Evolutionary conservation across 495 filamentous ascomycete genomes (phyloP).

Genomic region (Penicillium diatomitis): DNA sequence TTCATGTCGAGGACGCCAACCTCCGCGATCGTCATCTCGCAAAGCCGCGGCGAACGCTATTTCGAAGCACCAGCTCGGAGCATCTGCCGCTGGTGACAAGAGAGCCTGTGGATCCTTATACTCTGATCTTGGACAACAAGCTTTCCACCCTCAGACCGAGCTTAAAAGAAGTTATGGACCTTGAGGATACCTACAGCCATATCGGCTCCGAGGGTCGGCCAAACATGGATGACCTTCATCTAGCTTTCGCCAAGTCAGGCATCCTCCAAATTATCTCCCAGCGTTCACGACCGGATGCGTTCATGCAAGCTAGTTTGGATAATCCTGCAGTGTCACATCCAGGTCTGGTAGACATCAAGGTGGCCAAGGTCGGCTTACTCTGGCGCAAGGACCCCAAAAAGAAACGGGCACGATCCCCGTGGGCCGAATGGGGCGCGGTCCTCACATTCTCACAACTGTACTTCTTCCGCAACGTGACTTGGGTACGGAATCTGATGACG

Average conservation of each 20-base stretch:
- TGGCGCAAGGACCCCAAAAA: conserved; percentile 96
- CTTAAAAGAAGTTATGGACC: conserved; percentile 80
- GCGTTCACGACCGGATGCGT: conserved; percentile 87
- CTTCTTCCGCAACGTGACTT: conserved; percentile 85
- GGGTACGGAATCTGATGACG: conserved; percentile 84
- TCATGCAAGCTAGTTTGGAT: conserved; percentile 75
- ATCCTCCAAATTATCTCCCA: conserved; percentile 90
- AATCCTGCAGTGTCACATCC: conserved; percentile 84
- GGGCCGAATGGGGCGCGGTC: conserved; percentile 97
- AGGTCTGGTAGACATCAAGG: conserved; percentile 92
- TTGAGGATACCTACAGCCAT: conserved; percentile 90
- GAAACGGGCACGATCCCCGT: conserved; percentile 89
- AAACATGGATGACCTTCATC: conserved; percentile 69
- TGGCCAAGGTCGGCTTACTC: conserved; percentile 89
- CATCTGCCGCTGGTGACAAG: conserved; percentile 54
- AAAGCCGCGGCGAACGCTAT: conserved; percentile 62
- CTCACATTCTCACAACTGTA: conserved; percentile 92
- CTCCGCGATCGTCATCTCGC: conserved; percentile 66
- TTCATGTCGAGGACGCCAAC: conserved; percentile 90
- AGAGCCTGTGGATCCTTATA: conserved; percentile 92
- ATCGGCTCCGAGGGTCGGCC: conserved; percentile 62
- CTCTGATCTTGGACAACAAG: conserved; percentile 81
- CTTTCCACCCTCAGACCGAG: conserved; percentile 73
- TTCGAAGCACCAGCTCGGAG: conserved; percentile 60
- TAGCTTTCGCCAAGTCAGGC: conserved; percentile 80